Evolutionary conservation across 257 asterid species (phyloP).

Genomic region (Coffea eugenioides): DNA sequence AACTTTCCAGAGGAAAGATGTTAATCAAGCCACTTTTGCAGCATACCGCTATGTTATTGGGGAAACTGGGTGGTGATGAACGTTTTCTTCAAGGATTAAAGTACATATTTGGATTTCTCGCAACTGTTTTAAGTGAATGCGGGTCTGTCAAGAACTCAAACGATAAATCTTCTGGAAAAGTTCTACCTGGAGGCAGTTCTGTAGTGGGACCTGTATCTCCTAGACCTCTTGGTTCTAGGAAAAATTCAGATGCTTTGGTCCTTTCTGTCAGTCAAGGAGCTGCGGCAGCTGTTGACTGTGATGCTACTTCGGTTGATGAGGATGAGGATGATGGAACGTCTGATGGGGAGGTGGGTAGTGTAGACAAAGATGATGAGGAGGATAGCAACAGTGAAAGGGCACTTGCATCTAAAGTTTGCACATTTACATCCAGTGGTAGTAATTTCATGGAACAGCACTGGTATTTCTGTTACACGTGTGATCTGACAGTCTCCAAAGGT

Average conservation of each 20-base stretch:
- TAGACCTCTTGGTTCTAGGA: constrained; percentile 65
- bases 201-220: constrained; percentile 54
- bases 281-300: constrained; percentile 75
- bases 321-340: constrained; percentile 99
- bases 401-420: constrained; percentile 93
- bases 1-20: constrained; percentile 68
- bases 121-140: constrained; percentile 56
- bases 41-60: constrained; percentile 60
- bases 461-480: constrained; percentile 99
- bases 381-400: constrained; percentile 87
- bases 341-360: constrained; percentile 94
- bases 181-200: constrained; percentile 51
- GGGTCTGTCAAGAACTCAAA: constrained; percentile 45
- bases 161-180: constrained; percentile 58
- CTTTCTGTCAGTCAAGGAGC: constrained; percentile 71
- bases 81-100: constrained; percentile 73
- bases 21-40: constrained; percentile 62
- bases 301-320: constrained; percentile 93
- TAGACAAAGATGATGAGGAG: constrained; percentile 94
- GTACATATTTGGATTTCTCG: constrained; percentile 74
- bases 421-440: constrained; percentile 98
- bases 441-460: constrained; percentile 99
- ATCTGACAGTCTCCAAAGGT: constrained; percentile 95
- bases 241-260: constrained; percentile 59
- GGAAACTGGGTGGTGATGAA: constrained; percentile 73